Evolutionary conservation across 2,329 filamentous ascomycete genomes (phyloP).

Genomic region (Pseudonectria buxi): DNA sequence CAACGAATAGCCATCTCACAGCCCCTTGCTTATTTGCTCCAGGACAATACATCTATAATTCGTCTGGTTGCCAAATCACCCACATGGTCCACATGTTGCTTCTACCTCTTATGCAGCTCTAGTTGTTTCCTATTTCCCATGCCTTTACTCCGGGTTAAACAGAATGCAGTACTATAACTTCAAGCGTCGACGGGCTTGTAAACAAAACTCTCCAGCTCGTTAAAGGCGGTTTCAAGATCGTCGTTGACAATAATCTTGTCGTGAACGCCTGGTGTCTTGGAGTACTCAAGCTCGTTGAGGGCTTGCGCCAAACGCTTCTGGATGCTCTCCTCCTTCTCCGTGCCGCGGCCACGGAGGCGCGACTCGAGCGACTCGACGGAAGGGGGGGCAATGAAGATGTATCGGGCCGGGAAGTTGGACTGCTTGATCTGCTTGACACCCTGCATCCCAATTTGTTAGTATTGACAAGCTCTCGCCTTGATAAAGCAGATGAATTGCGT

Average conservation of each 20-base stretch:
- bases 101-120: no score
- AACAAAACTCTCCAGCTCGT: constrained; percentile 44
- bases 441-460: constrained; percentile 76
- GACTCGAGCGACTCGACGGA: constrained; percentile 67
- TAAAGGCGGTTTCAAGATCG: constrained; percentile 44
- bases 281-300: constrained; percentile 65
- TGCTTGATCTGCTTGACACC: constrained; percentile 90
- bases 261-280: constrained; percentile 51
- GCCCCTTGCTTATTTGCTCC: no score
- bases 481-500: not conserved
- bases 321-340: constrained; percentile 68
- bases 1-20: no score
- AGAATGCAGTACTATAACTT: no score
- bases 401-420: constrained; percentile 67
- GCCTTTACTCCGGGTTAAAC: no score
- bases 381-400: constrained; percentile 80
- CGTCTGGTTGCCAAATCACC: no score
- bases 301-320: constrained; percentile 65
- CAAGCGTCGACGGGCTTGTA: constrained; percentile 19
- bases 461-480: not conserved
- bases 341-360: constrained; percentile 66
- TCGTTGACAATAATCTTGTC: constrained; percentile 34
- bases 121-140: no score
- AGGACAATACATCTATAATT: no score
- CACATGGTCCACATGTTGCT: no score